Evolutionary conservation across 2,329 filamentous ascomycete species (phyloP), one percentile per base, ranked within the genome.

Genomic region (Ceratocystis destructans): DNA sequence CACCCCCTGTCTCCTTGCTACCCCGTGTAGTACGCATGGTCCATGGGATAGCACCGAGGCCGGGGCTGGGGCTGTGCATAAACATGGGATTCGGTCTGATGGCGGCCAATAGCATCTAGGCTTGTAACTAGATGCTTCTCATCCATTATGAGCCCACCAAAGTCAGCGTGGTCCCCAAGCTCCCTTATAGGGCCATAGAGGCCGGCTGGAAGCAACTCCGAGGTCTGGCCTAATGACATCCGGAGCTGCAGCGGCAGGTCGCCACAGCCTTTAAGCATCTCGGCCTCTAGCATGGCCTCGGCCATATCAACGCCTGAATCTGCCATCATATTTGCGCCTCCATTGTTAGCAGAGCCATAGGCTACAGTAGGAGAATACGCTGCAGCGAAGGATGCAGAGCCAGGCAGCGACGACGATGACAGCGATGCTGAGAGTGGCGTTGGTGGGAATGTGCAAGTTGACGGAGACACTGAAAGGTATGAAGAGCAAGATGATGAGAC

Each of bases 371-470:
- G 37, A 41, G 20, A 22, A 50, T 57, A 28, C 0, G 28, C 28
- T 57, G 17, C 53, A 57, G 53, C 12, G 12, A 25, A 28, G 17
- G 53, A 15, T 25, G 28, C 17, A 33, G 53, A 33, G 22, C 4
- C 53, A 31, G 31, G 17, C 17, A 31, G 20, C 15, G 64, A 8
- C 22, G 64, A 44, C 12, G 8, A 41, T 15, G 55, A 28, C 17
- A 61, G 31, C 17, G 55, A 45, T 45, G 48, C 33, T n/a, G 64
- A 46, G 22, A 57, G 53, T 25, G 53, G 53, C 12, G 12, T 57
- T 31, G 8, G 65, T 6, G 61, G 61, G 41, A 37, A 66, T 22
- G 53, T 28, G 28, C 79, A 79, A 67, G 63, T 33, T 7, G 25
- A 53, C 7, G 62, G 20, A 53, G 59, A 55, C 3, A 33, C 28